These are phyloP conservation scores for Fagopyrum tataricum DNA, from an alignment of 148 eudicot genomes.

Conservation along the genomic window DNA sequence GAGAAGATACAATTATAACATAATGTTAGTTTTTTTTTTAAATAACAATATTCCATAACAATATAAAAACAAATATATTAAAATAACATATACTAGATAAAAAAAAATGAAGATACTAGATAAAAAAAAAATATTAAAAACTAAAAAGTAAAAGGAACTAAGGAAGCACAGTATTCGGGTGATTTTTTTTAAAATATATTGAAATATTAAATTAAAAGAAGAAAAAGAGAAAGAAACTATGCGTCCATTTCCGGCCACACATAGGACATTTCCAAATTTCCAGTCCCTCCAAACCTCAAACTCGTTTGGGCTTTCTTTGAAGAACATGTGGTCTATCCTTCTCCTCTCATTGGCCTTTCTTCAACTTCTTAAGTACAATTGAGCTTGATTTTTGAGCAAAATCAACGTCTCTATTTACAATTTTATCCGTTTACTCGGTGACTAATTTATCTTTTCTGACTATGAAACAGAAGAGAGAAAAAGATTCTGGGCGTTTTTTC, in stretches of 20 bases:
- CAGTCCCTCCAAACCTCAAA: slow-evolving; percentile 6
- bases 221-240: neutral
- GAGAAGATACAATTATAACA: too few relatives aligned
- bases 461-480: neutral
- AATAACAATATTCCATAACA: too few relatives aligned
- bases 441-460: neutral
- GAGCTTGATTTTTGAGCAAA: neutral
- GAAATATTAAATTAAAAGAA: neutral
- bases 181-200: too few relatives aligned
- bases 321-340: slow-evolving; percentile 16
- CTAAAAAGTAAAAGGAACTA: too few relatives aligned
- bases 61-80: too few relatives aligned
- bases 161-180: too few relatives aligned
- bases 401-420: neutral
- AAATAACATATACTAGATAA: too few relatives aligned
- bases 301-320: neutral
- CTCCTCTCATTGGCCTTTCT: slow-evolving; percentile 13
- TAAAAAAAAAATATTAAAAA: too few relatives aligned
- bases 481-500: neutral
- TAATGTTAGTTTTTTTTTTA: too few relatives aligned
- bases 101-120: too few relatives aligned
- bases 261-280: slow-evolving; percentile 6
- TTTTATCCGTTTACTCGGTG: neutral
- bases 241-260: slow-evolving; percentile 6
- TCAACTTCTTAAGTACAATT: neutral